phyloP scores from a whole-genome alignment of 176 grass and related monocot species.

The Cenchrus americanus region DNA sequence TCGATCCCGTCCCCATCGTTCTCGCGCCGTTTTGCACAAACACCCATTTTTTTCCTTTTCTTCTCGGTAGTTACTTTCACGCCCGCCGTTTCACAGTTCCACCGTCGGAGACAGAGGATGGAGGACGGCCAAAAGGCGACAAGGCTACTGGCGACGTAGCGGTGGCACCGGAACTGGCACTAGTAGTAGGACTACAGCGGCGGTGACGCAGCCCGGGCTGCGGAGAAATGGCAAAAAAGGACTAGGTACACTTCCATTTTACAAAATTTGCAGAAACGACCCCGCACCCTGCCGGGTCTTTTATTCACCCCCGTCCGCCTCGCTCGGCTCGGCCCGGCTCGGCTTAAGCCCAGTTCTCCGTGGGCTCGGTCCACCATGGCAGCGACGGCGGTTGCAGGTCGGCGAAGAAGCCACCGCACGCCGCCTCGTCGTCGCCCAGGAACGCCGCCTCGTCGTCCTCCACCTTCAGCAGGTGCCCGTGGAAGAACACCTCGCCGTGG shows the following conservation, averaged over 20 bases:
- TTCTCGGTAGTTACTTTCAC: too few relatives aligned
- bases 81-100: background rate
- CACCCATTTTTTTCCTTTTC: background rate
- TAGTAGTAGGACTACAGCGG: background rate
- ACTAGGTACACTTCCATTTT: constrained; percentile 61
- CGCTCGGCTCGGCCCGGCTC: background rate
- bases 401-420: constrained; percentile 76
- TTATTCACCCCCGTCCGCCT: constrained; percentile 5
- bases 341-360: constrained; percentile 60
- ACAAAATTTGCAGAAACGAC: constrained; percentile 56
- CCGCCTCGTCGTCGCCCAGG: constrained; percentile 52
- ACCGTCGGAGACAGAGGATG: background rate
- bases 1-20: background rate
- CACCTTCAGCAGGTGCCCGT: constrained; percentile 53
- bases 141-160: background rate
- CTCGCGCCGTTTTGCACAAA: background rate
- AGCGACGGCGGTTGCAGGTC: constrained; percentile 65
- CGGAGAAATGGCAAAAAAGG: constrained; percentile 42
- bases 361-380: constrained; percentile 62
- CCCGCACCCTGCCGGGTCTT: background rate
- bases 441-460: constrained; percentile 57
- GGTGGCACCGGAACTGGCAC: background rate
- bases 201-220: background rate
- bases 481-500: constrained; percentile 44
- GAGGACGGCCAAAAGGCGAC: background rate